Evolutionary conservation across 2,329 filamentous ascomycete genomes (phyloP).

Genomic region (Leptographium lundbergii): DNA sequence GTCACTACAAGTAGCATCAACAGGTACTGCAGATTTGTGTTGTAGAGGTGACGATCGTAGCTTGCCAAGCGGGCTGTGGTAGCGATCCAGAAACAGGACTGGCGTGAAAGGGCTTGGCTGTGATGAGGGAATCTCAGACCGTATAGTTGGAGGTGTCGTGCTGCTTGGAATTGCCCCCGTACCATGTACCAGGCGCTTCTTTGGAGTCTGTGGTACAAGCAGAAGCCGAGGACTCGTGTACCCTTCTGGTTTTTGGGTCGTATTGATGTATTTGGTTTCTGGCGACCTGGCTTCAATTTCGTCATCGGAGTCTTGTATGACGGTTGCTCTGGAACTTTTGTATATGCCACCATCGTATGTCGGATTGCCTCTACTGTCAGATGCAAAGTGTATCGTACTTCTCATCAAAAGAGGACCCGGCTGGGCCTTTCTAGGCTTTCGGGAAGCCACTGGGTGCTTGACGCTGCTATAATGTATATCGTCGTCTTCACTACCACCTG

Average conservation of each 20-base stretch:
- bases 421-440: background rate
- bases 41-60: slow-evolving; percentile 3
- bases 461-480: background rate
- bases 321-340: background rate
- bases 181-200: background rate
- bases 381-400: background rate
- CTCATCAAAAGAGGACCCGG: background rate
- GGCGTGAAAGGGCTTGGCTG: slow-evolving; percentile 29
- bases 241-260: background rate
- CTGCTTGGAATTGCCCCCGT: background rate
- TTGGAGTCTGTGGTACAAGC: background rate
- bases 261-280: background rate
- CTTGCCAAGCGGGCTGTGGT: slow-evolving; percentile 15
- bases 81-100: slow-evolving; percentile 24
- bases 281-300: background rate
- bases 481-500: background rate
- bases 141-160: slow-evolving; percentile 9
- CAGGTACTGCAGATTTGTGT: background rate
- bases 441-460: background rate
- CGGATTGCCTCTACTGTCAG: background rate
- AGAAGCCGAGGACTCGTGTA: background rate
- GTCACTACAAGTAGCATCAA: background rate
- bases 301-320: background rate
- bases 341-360: background rate
- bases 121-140: slow-evolving; percentile 31